Base-by-base conservation (phyloP, 495 filamentous ascomycete species). In the Pseudotulostoma volvatum region DNA sequence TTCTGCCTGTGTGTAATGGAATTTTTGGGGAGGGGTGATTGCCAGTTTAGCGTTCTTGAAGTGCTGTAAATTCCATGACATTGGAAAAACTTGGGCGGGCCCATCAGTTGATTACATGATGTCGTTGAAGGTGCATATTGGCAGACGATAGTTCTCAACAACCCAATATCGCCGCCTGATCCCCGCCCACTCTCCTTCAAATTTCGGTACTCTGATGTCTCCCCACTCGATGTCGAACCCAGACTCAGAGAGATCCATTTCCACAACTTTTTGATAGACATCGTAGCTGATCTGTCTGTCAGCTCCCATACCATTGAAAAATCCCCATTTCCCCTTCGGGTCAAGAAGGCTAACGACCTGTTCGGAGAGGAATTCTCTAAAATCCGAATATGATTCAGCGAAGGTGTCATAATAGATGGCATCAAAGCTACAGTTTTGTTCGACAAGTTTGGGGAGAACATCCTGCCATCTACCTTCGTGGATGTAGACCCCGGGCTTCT, bases 321-420 rank as follows among this genome's bases (percentile, higher is more conserved):
- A 96, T 15, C 85, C 75, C 62, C 92, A 97, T 13, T 63, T 71
- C 0, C 87, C 83, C 11, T 76, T 56, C 34, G 69, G 60, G 50
- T 81, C 78, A 3, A 97, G 60, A 31, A 96, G 53, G 0, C 72
- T 77, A 34, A 92, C 79, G 0, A 95, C 74, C 45, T 77, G 77
- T 53, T 97, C 88, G 9, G 68, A 74, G 55, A 97, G 93, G 62
- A 97, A 97, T 20, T 75, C 66, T 21, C 77, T 77, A 31, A 97
- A 72, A 53, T 84, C 81, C 3, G 60, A 63, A 59, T 97, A 97
- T 33, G 82, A 77, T 60, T 96, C 92, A 5, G 87, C 90, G 48
- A 95, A 97, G 0, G 90, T 97, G 53, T 96, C 92, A 49, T 94
- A 96, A 63, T 95, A 97, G 39, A 97, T 87, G 23, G 80, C 86